Percentiles rank a stretch among this genome's conserved stretches.
Evolutionary conservation across 2,329 filamentous ascomycete genomes (phyloP).

Genomic region (Exophiala spinifera): DNA sequence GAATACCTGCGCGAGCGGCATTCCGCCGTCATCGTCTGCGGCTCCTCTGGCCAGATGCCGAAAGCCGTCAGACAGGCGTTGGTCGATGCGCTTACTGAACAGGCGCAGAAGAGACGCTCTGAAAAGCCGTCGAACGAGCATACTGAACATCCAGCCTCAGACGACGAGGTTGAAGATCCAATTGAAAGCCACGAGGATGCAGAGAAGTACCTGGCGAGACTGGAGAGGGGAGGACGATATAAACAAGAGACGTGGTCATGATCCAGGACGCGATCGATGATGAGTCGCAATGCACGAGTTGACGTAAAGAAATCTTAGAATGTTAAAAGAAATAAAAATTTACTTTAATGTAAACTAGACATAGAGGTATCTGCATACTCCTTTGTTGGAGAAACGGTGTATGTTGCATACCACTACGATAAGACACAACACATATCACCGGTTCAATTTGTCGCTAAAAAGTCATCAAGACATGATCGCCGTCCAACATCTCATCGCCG

Average conservation of each 20-base stretch:
- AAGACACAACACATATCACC: not conserved
- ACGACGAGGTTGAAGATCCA: constrained; percentile 36
- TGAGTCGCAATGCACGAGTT: no score
- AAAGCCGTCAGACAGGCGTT: constrained; percentile 65
- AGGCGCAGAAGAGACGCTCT: constrained; percentile 33
- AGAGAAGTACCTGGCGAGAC: constrained; percentile 52
- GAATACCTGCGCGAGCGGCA: constrained; percentile 49
- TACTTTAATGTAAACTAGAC: no score
- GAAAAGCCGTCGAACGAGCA: constrained; percentile 26
- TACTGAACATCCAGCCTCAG: constrained; percentile 34
- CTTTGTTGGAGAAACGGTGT: not conserved
- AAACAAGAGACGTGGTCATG: constrained; percentile 70
- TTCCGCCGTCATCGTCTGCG: constrained; percentile 53
- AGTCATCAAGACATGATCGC: not conserved
- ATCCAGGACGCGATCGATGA: not conserved
- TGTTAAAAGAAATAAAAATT: no score
- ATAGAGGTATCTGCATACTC: no score
- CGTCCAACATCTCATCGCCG: not conserved
- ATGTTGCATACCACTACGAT: not conserved
- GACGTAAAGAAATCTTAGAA: no score
- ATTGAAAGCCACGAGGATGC: constrained; percentile 46
- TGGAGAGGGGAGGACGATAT: constrained; percentile 63
- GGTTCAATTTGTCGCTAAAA: constrained; percentile 3
- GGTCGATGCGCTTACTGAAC: constrained; percentile 55
- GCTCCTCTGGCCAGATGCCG: constrained; percentile 67